These are phyloP conservation scores for Colletotrichum costaricense DNA, from an alignment of 2,329 filamentous ascomycete genomes.

Conservation along the genomic window DNA sequence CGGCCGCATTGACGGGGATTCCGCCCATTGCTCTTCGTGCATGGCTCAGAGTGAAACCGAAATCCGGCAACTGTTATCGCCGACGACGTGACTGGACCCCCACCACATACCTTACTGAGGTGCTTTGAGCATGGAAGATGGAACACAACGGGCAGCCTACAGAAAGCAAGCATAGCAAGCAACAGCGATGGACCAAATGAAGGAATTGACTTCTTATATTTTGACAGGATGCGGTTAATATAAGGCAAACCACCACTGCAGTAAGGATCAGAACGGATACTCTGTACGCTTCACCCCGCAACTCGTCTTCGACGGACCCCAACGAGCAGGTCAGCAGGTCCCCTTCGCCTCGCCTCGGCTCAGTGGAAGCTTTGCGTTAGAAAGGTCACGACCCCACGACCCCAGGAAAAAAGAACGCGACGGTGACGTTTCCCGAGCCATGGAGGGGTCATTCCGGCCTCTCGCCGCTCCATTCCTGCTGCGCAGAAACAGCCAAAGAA, in stretches of 20 bases:
- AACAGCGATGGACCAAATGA: background rate
- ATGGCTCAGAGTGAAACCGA: constrained; percentile 12
- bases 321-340: constrained; percentile 22
- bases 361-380: constrained; percentile 16
- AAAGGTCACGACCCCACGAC: constrained; percentile 33
- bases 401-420: constrained; percentile 1
- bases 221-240: background rate
- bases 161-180: background rate
- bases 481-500: background rate
- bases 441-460: constrained; percentile 28
- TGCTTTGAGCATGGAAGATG: background rate
- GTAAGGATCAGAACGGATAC: no score
- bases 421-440: constrained; percentile 15
- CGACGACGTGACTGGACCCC: background rate
- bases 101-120: background rate
- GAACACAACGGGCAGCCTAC: background rate
- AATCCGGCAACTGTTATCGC: constrained; percentile 7
- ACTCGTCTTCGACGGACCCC: background rate
- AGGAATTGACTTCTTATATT: background rate
- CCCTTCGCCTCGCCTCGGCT: constrained; percentile 22
- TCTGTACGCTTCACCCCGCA: background rate
- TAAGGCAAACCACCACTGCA: background rate
- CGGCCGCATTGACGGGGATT: background rate
- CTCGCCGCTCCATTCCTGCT: background rate
- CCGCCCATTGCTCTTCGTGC: background rate